A percentile compares a stretch with the other conserved stretches of the same genome.
phyloP scores from a whole-genome alignment of 176 grass and related monocot species.

The Triticum urartu region DNA sequence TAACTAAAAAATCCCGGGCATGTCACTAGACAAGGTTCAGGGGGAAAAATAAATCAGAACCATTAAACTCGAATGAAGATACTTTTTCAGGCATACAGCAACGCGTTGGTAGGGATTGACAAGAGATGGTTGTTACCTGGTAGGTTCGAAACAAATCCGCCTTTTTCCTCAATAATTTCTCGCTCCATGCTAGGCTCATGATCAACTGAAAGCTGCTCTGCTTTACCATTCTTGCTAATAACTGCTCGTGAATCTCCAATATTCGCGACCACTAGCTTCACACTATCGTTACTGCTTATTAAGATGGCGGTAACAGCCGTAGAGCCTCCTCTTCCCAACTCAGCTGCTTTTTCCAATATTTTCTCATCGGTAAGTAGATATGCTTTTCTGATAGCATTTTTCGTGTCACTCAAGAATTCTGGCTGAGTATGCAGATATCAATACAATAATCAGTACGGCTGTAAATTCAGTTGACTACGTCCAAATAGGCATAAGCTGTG shows the following conservation, averaged over 20 bases:
- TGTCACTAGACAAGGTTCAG: neutral
- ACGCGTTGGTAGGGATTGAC: neutral
- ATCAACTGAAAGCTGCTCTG: slow-evolving; percentile 81
- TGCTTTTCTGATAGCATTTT: slow-evolving; percentile 75
- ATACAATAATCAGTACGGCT: slow-evolving; percentile 36
- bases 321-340: slow-evolving; percentile 91
- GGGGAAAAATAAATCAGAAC: neutral
- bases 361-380: slow-evolving; percentile 77
- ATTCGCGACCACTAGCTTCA: slow-evolving; percentile 83
- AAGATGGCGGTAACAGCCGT: slow-evolving; percentile 94
- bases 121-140: slow-evolving; percentile 54
- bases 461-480: neutral
- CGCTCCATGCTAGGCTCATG: slow-evolving; percentile 80
- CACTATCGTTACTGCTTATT: slow-evolving; percentile 54
- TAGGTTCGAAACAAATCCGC: slow-evolving; percentile 91
- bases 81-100: neutral
- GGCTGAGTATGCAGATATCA: slow-evolving; percentile 49
- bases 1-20: neutral
- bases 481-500: slow-evolving; percentile 1
- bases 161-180: slow-evolving; percentile 67
- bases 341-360: slow-evolving; percentile 77
- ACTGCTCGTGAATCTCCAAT: slow-evolving; percentile 95
- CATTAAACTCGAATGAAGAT: neutral
- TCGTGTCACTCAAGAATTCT: slow-evolving; percentile 73
- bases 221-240: slow-evolving; percentile 70